Conservation (phyloP, 495 filamentous ascomycete species). For the Aspergillus asperescens region DNA sequence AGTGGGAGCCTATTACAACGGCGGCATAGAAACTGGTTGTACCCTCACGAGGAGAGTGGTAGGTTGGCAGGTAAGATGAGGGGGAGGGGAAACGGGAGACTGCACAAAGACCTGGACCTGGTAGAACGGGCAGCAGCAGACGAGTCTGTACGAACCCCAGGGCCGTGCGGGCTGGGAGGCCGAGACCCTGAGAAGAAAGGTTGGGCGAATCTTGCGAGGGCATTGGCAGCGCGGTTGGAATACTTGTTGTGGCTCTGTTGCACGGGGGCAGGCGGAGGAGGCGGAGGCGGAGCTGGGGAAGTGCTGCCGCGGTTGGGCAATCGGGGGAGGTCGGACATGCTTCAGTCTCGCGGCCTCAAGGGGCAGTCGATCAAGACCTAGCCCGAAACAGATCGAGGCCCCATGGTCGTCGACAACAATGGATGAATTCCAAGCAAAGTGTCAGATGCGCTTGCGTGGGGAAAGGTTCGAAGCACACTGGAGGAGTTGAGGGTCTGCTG, state of each 20-base stretch:
- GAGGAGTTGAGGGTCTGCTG: conserved; percentile 1
- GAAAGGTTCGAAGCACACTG: not conserved
- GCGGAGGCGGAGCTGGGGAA: conserved; percentile 38
- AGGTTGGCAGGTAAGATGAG: not conserved
- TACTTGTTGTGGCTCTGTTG: conserved; percentile 45
- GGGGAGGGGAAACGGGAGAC: conserved; percentile 6
- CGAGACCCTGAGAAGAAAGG: conserved; percentile 52
- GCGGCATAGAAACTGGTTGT: not conserved
- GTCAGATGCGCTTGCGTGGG: conserved; percentile 10
- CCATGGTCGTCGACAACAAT: conserved; percentile 13
- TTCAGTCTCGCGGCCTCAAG: conserved; percentile 2
- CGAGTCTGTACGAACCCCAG: conserved; percentile 26
- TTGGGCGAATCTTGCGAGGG: conserved; percentile 53
- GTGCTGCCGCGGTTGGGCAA: conserved; percentile 27
- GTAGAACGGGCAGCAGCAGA: conserved; percentile 32
- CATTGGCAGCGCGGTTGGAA: conserved; percentile 48
- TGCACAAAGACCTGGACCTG: conserved; percentile 39
- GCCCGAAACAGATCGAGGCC: conserved; percentile 14
- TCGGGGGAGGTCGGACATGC: conserved; percentile 43
- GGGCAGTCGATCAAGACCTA: conserved; percentile 15
- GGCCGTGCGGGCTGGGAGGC: conserved; percentile 47
- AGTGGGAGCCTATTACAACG: conserved; percentile 1
- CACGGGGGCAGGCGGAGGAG: conserved; percentile 49
- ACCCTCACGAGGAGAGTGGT: not conserved
- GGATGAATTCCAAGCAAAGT: not conserved